Base-by-base conservation (phyloP, 768 basidiomycete species). In the Macrolepiota fuliginosa region DNA sequence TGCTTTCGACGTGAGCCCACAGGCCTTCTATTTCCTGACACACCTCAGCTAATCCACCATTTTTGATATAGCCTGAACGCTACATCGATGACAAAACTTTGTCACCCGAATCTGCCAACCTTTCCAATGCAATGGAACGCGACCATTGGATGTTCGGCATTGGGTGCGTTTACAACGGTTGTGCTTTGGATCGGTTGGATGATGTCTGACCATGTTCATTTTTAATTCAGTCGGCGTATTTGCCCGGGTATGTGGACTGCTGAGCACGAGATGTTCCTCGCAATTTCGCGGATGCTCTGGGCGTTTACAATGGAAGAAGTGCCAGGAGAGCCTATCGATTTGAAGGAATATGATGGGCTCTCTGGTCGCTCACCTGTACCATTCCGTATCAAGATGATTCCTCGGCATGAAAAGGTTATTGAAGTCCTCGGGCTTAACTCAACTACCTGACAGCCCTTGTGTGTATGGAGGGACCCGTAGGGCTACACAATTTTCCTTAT, bases 131-230 rank as follows among this genome's bases (percentile, higher is more conserved):
- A 6, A 71, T 71, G 63, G 71, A 83, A 54, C 75, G 81, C 37
- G 81, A 83, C 63, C 79, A 83, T 56, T 83, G 81, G 81, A 74
- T 75, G 67, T 83, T 81, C 55, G 81, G 81, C 17, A 79, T 69
- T 1, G 81, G 81, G 81, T 83, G 64, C 29, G 74, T 68, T 25
- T 36, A 36, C 6, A 45, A 17, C n/a, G 39, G 10, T 17, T 37
- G 15, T 15, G 32, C 19, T 13, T 27, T 24, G 24, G 13, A 4
- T 15, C 4, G 29, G 29, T 40, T 24, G 5, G 29, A 29, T 25
- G 15, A 24, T 39, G 42, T 25, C 54, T 57, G 32, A 39, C 40
- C 3, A 3, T 7, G 7, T 32, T 7, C 7, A 29, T 39, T 54
- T 25, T 6, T 27, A 27, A 22, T 25, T 2, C 53, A 76, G 75